phyloP scores from a whole-genome alignment of 441 rosid genomes.

The Capsella rubella region DNA sequence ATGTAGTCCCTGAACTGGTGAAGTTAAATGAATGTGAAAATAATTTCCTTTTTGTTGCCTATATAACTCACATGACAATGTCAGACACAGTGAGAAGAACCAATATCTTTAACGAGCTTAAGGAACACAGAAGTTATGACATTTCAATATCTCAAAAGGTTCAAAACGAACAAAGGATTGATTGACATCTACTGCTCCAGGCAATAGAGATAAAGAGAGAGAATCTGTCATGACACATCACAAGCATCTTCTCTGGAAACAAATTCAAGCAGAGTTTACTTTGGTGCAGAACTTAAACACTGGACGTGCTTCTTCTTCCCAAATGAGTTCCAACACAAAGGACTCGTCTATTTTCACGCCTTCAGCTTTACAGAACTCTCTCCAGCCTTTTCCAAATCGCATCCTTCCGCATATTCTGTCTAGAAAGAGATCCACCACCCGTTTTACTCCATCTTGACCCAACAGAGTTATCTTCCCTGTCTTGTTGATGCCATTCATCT shows the following conservation, averaged over 20 bases:
- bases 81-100: not conserved
- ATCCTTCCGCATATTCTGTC: not conserved
- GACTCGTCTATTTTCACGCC: constrained; percentile 24
- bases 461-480: constrained; percentile 29
- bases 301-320: constrained; percentile 28
- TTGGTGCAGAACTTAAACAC: constrained; percentile 35
- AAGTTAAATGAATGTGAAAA: constrained; percentile 14
- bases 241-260: not conserved
- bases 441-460: constrained; percentile 25
- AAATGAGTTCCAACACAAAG: constrained; percentile 39
- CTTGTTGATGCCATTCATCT: constrained; percentile 26
- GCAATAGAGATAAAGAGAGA: not conserved
- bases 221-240: constrained; percentile 15
- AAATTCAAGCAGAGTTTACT: constrained; percentile 26
- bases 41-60: not conserved
- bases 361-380: constrained; percentile 35
- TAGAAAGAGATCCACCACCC: constrained; percentile 24
- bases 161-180: not conserved
- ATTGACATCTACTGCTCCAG: not conserved
- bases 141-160: not conserved
- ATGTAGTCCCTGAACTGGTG: constrained; percentile 3
- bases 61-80: not conserved
- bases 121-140: not conserved
- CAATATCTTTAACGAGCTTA: not conserved
- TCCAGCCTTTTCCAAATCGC: constrained; percentile 43